Percentiles rank a stretch among this genome's conserved stretches.
These are phyloP conservation scores for Mycena galericulata DNA, from an alignment of 768 basidiomycete genomes.

Conservation along the genomic window DNA sequence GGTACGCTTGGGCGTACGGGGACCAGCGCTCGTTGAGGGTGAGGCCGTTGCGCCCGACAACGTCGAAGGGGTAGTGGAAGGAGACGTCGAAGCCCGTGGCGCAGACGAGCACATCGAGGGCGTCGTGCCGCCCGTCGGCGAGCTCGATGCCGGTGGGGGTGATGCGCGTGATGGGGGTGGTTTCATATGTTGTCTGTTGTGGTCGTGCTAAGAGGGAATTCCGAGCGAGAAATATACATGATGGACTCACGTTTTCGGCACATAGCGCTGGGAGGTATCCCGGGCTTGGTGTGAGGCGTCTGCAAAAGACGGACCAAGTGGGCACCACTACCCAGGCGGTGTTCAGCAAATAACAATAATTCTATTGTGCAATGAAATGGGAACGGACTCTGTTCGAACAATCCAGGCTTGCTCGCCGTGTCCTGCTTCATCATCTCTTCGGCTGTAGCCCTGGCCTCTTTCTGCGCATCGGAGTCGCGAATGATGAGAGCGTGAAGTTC, in stretches of 20 bases:
- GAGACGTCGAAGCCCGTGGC: constrained; percentile 28
- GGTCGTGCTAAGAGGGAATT: neutral
- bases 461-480: constrained; percentile 18
- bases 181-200: constrained; percentile 28
- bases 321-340: constrained; percentile 1
- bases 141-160: constrained; percentile 23
- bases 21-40: constrained; percentile 25
- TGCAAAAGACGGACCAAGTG: constrained; percentile 22
- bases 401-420: constrained; percentile 15
- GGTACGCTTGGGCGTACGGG: constrained; percentile 20
- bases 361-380: no score
- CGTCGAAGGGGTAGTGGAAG: constrained; percentile 24
- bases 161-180: constrained; percentile 21
- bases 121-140: constrained; percentile 16
- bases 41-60: constrained; percentile 16
- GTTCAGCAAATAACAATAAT: neutral
- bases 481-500: constrained; percentile 13
- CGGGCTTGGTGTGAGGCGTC: constrained; percentile 26
- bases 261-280: constrained; percentile 21
- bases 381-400: constrained; percentile 21
- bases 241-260: constrained; percentile 16
- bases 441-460: neutral
- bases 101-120: constrained; percentile 26
- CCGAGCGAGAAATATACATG: no score
- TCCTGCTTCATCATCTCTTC: constrained; percentile 7